These are phyloP conservation scores for Phoma sp. DNA, from an alignment of 2,329 filamentous ascomycete species.

Conservation along the genomic window DNA sequence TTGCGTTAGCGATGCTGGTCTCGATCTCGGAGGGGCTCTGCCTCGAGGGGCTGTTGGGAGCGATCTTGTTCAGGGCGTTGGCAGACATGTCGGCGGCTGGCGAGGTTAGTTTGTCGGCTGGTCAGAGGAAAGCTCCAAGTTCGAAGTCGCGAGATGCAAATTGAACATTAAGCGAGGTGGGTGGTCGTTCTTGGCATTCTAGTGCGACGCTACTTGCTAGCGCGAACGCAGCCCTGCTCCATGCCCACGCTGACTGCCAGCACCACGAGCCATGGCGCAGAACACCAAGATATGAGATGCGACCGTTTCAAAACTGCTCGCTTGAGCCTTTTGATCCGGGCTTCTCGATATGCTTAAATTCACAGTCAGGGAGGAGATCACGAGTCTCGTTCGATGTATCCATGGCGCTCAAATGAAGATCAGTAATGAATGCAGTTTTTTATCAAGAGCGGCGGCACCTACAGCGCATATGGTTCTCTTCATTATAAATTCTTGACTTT, in stretches of 20 bases:
- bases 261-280: background rate
- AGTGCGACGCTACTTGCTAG: constrained; percentile 14
- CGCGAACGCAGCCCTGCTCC: background rate
- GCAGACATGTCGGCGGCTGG: constrained; percentile 62
- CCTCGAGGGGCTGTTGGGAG: constrained; percentile 94
- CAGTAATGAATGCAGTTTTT: no score
- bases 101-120: constrained; percentile 34
- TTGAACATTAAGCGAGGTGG: constrained; percentile 6
- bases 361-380: no score
- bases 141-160: constrained; percentile 2
- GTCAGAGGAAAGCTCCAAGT: constrained; percentile 22
- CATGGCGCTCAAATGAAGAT: no score
- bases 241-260: background rate
- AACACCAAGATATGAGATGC: background rate
- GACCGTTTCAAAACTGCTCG: background rate
- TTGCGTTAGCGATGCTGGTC: constrained; percentile 89
- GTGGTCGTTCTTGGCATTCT: constrained; percentile 9
- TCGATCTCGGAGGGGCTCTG: constrained; percentile 97
- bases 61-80: constrained; percentile 92
- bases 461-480: no score
- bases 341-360: no score
- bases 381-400: no score
- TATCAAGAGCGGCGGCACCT: no score
- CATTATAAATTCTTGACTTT: no score
- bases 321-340: no score